Conservation (phyloP, 331 rosid genomes). For the Malus hybrid region DNA sequence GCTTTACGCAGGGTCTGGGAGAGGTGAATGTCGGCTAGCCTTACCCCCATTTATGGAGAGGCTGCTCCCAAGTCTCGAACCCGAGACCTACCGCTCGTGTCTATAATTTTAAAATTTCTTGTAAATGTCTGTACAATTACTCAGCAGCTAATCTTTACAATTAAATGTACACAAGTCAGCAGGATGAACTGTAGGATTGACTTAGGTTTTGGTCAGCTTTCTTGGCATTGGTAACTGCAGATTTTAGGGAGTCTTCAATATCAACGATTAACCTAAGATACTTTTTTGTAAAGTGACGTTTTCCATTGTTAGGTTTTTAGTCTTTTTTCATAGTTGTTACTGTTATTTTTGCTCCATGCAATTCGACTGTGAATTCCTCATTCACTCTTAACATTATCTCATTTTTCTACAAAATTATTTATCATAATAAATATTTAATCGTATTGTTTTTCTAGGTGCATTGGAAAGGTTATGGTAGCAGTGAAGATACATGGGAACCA, state of each 20-base stretch:
- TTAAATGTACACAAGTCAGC: too few species aligned
- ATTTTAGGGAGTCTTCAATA: neutral
- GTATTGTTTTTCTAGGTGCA: constrained; percentile 55
- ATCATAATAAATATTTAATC: neutral
- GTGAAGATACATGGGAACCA: constrained; percentile 88
- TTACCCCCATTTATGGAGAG: too few species aligned
- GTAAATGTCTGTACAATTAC: too few species aligned
- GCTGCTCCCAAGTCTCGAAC: too few species aligned
- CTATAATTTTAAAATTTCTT: too few species aligned
- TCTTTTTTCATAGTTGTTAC: neutral
- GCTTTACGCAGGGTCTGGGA: too few species aligned
- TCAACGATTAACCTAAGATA: neutral
- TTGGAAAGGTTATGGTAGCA: constrained; percentile 68
- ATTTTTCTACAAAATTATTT: constrained; percentile 11
- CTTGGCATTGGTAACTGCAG: neutral
- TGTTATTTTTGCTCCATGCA: neutral
- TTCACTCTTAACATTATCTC: neutral
- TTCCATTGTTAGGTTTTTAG: neutral
- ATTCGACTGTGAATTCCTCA: neutral
- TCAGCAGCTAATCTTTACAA: too few species aligned
- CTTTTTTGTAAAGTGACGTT: neutral
- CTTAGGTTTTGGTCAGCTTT: neutral
- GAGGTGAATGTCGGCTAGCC: too few species aligned
- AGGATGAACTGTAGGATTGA: neutral
- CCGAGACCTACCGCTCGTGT: too few species aligned